Conservation (phyloP, 2,329 filamentous ascomycete species). For the Trichoderma atroviride region DNA sequence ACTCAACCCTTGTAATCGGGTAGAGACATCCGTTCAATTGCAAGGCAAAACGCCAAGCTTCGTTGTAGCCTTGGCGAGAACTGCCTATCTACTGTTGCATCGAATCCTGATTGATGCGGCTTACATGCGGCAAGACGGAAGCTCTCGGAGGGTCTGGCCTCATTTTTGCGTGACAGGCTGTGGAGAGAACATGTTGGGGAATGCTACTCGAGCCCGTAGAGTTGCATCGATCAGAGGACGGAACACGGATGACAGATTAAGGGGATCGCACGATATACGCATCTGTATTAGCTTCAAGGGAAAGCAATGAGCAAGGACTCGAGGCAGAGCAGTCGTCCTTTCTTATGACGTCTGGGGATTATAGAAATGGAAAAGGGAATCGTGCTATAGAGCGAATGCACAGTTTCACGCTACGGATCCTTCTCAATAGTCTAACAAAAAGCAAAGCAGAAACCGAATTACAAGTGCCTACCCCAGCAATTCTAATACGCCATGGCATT, state of each 20-base stretch:
- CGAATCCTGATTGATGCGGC: neutral
- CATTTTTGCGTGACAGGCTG: neutral
- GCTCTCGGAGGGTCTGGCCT: neutral
- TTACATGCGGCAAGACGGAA: neutral
- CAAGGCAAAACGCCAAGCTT: neutral
- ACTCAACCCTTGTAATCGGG: neutral
- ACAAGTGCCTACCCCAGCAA: neutral
- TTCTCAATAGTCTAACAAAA: neutral
- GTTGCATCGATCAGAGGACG: neutral
- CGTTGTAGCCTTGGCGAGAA: neutral
- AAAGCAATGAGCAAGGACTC: neutral
- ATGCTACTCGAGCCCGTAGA: neutral
- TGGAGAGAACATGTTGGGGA: neutral
- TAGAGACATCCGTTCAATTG: neutral
- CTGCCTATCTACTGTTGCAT: conserved; percentile 5
- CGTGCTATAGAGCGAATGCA: neutral
- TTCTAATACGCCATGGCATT: conserved; percentile 7
- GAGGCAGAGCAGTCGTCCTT: neutral
- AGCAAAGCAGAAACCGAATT: neutral
- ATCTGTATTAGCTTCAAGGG: neutral
- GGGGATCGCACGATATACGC: neutral
- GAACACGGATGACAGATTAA: neutral
- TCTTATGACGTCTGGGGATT: neutral
- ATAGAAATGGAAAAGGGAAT: neutral
- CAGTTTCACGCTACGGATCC: neutral